Percentiles rank a stretch among this genome's conserved stretches.
Conservation (phyloP, 495 filamentous ascomycete species). For the Niebla homalea region DNA sequence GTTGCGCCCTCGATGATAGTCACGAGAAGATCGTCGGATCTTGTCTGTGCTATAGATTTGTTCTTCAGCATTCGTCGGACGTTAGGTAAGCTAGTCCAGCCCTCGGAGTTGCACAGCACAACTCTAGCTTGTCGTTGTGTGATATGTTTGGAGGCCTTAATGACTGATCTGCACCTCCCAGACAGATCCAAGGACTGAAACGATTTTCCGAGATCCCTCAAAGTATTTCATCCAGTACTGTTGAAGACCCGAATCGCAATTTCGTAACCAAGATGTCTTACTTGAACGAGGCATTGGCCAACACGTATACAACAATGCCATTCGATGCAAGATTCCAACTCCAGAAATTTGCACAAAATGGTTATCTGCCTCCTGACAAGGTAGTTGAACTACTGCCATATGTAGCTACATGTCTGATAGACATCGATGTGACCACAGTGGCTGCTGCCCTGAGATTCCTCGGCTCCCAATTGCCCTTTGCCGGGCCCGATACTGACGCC, state of each 20-base stretch:
- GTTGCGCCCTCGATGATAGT: constrained; percentile 8
- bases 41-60: constrained; percentile 20
- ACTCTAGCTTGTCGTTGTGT: no score
- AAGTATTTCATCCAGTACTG: constrained; percentile 13
- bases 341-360: constrained; percentile 26
- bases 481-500: constrained; percentile 33
- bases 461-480: constrained; percentile 32
- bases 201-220: constrained; percentile 13
- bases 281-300: constrained; percentile 15
- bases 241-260: not conserved
- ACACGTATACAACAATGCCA: constrained; percentile 14
- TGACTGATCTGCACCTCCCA: no score
- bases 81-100: not conserved
- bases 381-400: constrained; percentile 12
- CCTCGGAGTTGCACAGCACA: no score
- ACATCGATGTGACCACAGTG: not conserved
- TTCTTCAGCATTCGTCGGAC: constrained; percentile 1
- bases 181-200: constrained; percentile 5
- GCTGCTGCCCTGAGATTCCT: constrained; percentile 36
- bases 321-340: constrained; percentile 29
- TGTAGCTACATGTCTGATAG: not conserved
- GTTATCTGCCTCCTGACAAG: constrained; percentile 19
- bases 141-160: no score
- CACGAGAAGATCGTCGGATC: constrained; percentile 15
- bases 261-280: constrained; percentile 9